phyloP scores from a whole-genome alignment of 2,329 filamentous ascomycete species.

The Fusarium piperis region DNA sequence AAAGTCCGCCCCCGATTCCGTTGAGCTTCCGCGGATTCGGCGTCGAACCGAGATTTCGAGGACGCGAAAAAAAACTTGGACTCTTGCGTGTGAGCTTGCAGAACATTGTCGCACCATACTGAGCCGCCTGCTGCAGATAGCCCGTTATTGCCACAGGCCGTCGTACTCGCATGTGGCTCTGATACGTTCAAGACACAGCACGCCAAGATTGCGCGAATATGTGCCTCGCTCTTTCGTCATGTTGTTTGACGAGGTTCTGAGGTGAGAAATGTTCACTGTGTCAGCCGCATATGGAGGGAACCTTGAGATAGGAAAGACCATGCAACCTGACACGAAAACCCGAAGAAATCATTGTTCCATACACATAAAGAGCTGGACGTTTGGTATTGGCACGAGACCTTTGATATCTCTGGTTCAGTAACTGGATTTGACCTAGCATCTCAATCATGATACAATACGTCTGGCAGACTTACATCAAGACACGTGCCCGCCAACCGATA shows the following conservation, averaged over 20 bases:
- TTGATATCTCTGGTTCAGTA: not conserved
- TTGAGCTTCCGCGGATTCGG: conserved; percentile 12
- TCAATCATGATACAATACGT: not conserved
- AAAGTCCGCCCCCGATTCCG: conserved; percentile 17
- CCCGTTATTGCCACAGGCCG: not conserved
- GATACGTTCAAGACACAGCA: not conserved
- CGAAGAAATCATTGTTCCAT: not conserved
- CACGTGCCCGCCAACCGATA: conserved; percentile 10
- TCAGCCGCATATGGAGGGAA: not conserved
- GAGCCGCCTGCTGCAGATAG: not conserved
- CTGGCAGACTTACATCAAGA: not conserved
- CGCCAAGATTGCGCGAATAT: not conserved
- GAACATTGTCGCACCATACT: not conserved
- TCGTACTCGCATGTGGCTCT: not conserved
- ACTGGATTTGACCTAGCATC: not conserved
- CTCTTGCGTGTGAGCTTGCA: conserved; percentile 10
- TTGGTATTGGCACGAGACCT: not conserved
- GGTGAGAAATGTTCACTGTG: not conserved
- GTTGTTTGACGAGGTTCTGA: not conserved
- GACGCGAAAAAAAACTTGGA: conserved; percentile 5
- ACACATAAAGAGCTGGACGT: not conserved
- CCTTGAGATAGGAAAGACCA: not conserved
- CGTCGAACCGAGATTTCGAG: not conserved
- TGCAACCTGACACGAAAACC: not conserved
- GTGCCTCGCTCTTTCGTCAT: not conserved